Conservation (phyloP, 1,284 basidiomycete genomes). For the Apiotrichum veenhuisii region DNA sequence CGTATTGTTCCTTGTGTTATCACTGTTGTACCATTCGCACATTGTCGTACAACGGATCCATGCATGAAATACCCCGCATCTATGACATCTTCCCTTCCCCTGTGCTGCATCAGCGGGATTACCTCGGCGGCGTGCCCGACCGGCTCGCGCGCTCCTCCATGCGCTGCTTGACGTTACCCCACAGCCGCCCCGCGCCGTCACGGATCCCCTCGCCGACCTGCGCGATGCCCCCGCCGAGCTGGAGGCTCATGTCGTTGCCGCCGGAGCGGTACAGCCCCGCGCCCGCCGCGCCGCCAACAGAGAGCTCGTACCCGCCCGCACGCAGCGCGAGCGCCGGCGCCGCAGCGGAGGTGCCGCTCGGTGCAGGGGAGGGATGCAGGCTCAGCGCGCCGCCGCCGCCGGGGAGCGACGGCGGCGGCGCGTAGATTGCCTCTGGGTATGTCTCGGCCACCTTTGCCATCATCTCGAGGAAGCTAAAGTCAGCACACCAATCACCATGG, state of each 20-base stretch:
- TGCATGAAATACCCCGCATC: not conserved
- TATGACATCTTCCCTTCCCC: not conserved
- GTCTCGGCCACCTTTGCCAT: conserved; percentile 43
- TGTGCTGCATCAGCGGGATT: not conserved
- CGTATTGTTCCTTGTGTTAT: not conserved
- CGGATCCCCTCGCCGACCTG: conserved; percentile 56
- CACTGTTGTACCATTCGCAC: not conserved
- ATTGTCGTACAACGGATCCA: not conserved
- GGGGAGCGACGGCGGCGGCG: conserved; percentile 28
- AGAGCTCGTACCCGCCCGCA: conserved; percentile 84
- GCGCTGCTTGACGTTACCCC: conserved; percentile 82
- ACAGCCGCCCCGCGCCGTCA: conserved; percentile 71
- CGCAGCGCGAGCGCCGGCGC: conserved; percentile 65
- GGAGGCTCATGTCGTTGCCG: conserved; percentile 63
- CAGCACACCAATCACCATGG: too few species aligned
- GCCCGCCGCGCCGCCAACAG: conserved; percentile 74
- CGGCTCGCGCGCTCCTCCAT: conserved; percentile 84
- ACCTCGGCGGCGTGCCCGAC: conserved; percentile 37
- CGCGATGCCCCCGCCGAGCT: conserved; percentile 65
- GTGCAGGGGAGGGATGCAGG: conserved; percentile 60
- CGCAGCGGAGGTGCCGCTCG: conserved; percentile 41
- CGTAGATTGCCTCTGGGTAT: conserved; percentile 45
- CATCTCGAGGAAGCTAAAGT: conserved; percentile 49
- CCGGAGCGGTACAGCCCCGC: conserved; percentile 73
- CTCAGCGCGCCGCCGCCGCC: conserved; percentile 54